Evolutionary conservation across 164 flowering plant species (phyloP).

Genomic region (Magnolia sinica): DNA sequence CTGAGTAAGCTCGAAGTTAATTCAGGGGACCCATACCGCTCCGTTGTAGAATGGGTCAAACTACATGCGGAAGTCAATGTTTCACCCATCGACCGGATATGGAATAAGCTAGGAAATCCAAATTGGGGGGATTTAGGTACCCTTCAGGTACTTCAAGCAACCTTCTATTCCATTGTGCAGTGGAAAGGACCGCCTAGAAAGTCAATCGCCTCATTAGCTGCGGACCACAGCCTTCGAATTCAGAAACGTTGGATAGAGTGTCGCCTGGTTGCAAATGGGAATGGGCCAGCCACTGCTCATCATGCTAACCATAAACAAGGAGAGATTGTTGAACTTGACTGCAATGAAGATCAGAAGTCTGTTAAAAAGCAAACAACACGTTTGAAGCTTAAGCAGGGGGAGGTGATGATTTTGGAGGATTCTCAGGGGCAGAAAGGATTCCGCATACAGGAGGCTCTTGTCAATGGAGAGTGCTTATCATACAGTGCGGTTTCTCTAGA

Average conservation of each 20-base stretch:
- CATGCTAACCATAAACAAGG: slow-evolving; percentile 25
- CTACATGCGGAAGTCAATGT: slow-evolving; percentile 49
- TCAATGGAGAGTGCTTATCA: slow-evolving; percentile 37
- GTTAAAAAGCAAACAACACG: slow-evolving; percentile 32
- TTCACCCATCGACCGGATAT: slow-evolving; percentile 63
- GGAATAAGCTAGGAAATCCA: slow-evolving; percentile 88
- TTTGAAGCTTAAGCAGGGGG: slow-evolving; percentile 40
- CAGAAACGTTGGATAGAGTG: slow-evolving; percentile 62
- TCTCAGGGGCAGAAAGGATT: slow-evolving; percentile 42
- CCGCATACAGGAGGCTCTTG: slow-evolving; percentile 43
- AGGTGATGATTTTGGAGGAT: slow-evolving; percentile 48
- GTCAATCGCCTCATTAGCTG: slow-evolving; percentile 61
- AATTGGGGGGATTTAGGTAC: slow-evolving; percentile 86
- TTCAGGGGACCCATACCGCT: slow-evolving; percentile 45
- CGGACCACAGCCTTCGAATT: slow-evolving; percentile 72
- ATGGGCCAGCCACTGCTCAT: slow-evolving; percentile 25
- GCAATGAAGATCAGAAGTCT: slow-evolving; percentile 32
- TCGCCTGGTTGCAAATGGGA: slow-evolving; percentile 37
- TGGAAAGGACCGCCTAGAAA: slow-evolving; percentile 66
- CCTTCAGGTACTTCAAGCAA: slow-evolving; percentile 64
- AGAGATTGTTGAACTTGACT: slow-evolving; percentile 64
- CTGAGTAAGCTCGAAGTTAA: slow-evolving; percentile 51
- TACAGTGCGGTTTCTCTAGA: slow-evolving; percentile 56
- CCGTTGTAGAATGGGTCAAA: slow-evolving; percentile 65
- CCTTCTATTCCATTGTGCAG: slow-evolving; percentile 63